Evolutionary conservation across 2,329 filamentous ascomycete genomes (phyloP).

Genomic region (Paecilomyces dactylethromorphus): DNA sequence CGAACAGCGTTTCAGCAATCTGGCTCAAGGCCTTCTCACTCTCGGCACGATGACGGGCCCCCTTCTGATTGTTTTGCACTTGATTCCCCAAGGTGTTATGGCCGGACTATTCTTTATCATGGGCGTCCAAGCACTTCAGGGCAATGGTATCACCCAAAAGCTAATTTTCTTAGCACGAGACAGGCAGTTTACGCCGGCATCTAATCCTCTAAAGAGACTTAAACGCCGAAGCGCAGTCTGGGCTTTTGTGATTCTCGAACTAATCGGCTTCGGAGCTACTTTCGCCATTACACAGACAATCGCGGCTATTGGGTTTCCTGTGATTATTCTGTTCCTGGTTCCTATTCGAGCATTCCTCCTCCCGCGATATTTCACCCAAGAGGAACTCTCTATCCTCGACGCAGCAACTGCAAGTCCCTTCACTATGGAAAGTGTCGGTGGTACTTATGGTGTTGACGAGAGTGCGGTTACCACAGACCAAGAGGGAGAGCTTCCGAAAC

Average conservation of each 20-base stretch:
- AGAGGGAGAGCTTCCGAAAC: conserved; percentile 1
- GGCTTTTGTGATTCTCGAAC: conserved; percentile 62
- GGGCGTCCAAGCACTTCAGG: conserved; percentile 70
- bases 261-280: conserved; percentile 67
- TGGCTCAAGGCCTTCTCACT: conserved; percentile 70
- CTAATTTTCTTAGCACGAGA: conserved; percentile 65
- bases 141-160: conserved; percentile 71
- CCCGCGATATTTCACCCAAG: conserved; percentile 52
- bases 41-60: conserved; percentile 74
- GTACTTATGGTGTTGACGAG: conserved; percentile 46
- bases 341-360: conserved; percentile 60
- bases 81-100: conserved; percentile 73
- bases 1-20: conserved; percentile 72
- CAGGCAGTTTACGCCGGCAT: conserved; percentile 49
- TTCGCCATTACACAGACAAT: conserved; percentile 81
- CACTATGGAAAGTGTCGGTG: conserved; percentile 69
- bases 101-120: conserved; percentile 80
- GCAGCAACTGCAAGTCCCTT: conserved; percentile 69
- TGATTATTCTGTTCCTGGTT: conserved; percentile 64
- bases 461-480: conserved; percentile 3
- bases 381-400: conserved; percentile 60
- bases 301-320: conserved; percentile 72
- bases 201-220: conserved; percentile 56
- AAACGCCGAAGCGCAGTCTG: conserved; percentile 61
- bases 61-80: conserved; percentile 64